Percentiles rank a stretch among this genome's conserved stretches.
Conservation (phyloP, 108 stramenopile species). For the Discostella pseudostelligera region DNA sequence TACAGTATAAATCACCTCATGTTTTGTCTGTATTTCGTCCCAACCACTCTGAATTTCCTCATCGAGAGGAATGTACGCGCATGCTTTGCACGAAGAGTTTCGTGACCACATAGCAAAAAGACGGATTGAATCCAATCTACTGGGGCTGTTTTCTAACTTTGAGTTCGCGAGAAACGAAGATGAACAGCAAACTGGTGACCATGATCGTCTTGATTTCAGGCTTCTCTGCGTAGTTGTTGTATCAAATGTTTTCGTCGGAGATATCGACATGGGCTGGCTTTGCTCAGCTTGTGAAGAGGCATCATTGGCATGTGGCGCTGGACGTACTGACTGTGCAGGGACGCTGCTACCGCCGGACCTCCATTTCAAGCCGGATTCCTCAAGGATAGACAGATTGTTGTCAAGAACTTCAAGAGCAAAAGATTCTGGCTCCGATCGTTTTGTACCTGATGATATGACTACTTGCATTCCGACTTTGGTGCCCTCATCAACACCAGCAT, state of each 20-base stretch:
- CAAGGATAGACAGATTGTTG: constrained; percentile 48
- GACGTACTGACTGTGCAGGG: neutral
- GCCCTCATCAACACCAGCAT: constrained; percentile 33
- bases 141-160: constrained; percentile 7
- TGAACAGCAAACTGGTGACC: constrained; percentile 72
- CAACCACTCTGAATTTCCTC: constrained; percentile 87
- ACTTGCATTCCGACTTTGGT: constrained; percentile 35
- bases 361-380: constrained; percentile 77
- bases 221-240: constrained; percentile 22
- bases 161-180: constrained; percentile 58
- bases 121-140: constrained; percentile 17
- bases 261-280: constrained; percentile 13
- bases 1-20: constrained; percentile 47
- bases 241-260: constrained; percentile 44
- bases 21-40: constrained; percentile 56
- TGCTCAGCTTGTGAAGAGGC: constrained; percentile 7
- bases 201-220: constrained; percentile 39
- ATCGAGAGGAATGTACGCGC: constrained; percentile 77
- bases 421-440: constrained; percentile 2
- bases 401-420: constrained; percentile 56
- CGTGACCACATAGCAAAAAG: constrained; percentile 81
- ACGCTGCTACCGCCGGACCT: constrained; percentile 24
- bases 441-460: constrained; percentile 13
- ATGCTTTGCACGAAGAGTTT: constrained; percentile 60
- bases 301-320: constrained; percentile 2